Evolutionary conservation across 176 grass and related monocot species (phyloP).

Genomic region (Alopecurus myosuroides): DNA sequence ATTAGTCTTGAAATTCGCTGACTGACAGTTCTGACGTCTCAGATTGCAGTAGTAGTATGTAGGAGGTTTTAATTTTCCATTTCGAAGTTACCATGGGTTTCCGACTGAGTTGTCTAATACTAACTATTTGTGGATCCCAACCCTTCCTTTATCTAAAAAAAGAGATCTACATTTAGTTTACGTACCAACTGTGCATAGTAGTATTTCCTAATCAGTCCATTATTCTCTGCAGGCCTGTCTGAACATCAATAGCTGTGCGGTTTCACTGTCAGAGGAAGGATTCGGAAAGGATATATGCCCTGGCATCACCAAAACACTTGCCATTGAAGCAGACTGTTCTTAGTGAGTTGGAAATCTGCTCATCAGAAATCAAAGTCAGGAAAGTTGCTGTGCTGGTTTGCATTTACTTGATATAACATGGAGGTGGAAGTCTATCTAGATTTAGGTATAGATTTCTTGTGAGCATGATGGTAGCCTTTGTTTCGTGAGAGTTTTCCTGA

Average conservation of each 20-base stretch:
- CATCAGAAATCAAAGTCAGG: neutral
- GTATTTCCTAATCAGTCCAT: conserved; percentile 12
- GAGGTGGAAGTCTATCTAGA: neutral
- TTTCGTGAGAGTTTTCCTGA: neutral
- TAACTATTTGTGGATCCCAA: neutral
- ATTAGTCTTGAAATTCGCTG: conserved; percentile 23
- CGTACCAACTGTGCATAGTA: neutral
- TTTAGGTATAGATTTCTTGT: neutral
- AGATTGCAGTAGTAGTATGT: neutral
- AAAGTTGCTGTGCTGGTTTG: neutral
- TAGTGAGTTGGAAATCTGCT: conserved; percentile 31
- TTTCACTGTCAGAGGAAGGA: conserved; percentile 46
- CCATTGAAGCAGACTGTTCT: conserved; percentile 65
- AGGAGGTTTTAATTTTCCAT: neutral
- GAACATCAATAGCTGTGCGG: conserved; percentile 44
- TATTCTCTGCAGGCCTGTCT: conserved; percentile 65
- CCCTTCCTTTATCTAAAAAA: neutral
- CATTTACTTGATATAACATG: neutral
- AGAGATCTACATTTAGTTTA: neutral
- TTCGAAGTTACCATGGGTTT: conserved; percentile 14
- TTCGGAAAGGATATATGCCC: conserved; percentile 54
- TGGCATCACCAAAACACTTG: conserved; percentile 64
- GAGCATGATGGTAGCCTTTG: neutral
- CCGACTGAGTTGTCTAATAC: conserved; percentile 5
- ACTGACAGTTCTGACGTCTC: neutral